phyloP scores from a whole-genome alignment of 768 basidiomycete genomes.

The Mycena olivaceomarginata region DNA sequence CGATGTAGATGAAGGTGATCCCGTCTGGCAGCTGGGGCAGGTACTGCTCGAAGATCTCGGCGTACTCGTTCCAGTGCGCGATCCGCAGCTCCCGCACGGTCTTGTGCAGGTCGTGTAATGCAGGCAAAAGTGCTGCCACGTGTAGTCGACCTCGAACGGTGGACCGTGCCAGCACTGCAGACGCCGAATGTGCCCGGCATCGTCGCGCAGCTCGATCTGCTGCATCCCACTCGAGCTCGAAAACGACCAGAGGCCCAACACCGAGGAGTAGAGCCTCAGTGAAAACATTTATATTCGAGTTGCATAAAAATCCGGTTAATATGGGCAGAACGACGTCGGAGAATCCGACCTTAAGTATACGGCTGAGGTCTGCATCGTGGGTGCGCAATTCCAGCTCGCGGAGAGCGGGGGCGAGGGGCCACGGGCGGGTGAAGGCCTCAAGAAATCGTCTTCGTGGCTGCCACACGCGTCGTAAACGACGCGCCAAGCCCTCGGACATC shows the following conservation, averaged over 20 bases:
- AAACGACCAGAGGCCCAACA: constrained; percentile 3
- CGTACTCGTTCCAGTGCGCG: background rate
- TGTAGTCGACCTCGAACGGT: background rate
- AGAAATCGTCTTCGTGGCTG: background rate
- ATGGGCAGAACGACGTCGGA: background rate
- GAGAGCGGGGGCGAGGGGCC: constrained; percentile 17
- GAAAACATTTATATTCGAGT: background rate
- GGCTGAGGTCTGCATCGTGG: background rate
- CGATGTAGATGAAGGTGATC: background rate
- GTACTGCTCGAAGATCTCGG: background rate
- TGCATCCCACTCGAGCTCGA: background rate
- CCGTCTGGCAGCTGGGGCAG: background rate
- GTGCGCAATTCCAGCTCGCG: constrained; percentile 8
- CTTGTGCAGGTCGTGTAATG: constrained; percentile 17
- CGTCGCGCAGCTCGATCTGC: constrained; percentile 1
- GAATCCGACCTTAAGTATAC: constrained; percentile 3
- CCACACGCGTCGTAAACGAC: background rate
- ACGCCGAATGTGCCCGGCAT: constrained; percentile 3
- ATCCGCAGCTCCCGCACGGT: constrained; percentile 25
- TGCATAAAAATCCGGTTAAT: background rate
- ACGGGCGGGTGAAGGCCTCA: background rate
- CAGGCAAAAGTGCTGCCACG: constrained; percentile 2
- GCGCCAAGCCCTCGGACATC: constrained; percentile 10
- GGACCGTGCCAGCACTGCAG: constrained; percentile 15
- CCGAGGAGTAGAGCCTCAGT: background rate